These are phyloP conservation scores for Scedosporium aurantiacum DNA, from an alignment of 2,329 filamentous ascomycete species.

Conservation along the genomic window DNA sequence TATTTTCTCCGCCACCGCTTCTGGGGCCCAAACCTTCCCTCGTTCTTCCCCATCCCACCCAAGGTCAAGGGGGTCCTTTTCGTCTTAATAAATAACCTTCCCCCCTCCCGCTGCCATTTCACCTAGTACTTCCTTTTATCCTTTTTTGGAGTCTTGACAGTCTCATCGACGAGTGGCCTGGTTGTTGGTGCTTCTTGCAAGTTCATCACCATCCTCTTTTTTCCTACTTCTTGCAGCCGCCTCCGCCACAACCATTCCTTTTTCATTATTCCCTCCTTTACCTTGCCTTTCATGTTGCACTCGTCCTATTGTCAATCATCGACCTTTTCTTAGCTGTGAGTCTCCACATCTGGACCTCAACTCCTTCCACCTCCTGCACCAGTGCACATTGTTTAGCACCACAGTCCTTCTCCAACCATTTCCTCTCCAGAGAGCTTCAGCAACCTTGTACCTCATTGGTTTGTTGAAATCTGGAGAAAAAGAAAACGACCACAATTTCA, in stretches of 20 bases:
- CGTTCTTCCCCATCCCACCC: conserved; percentile 3
- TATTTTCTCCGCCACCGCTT: conserved; percentile 6
- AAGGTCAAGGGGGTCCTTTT: neutral
- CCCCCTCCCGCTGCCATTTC: conserved; percentile 3
- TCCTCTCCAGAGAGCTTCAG: too few species aligned
- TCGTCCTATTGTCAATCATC: too few species aligned
- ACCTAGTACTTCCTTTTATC: conserved; percentile 6
- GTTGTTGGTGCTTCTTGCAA: neutral
- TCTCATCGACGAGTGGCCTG: conserved; percentile 4
- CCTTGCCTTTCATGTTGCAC: too few species aligned
- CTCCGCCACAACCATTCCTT: neutral
- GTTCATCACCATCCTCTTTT: neutral
- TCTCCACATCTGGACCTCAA: too few species aligned
- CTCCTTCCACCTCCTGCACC: too few species aligned
- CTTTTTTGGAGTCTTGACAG: conserved; percentile 5
- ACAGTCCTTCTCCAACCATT: too few species aligned
- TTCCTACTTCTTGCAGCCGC: neutral
- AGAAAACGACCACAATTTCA: too few species aligned
- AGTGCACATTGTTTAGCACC: too few species aligned
- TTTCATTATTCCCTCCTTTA: neutral
- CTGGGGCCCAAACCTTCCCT: conserved; percentile 1
- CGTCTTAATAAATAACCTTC: conserved; percentile 7
- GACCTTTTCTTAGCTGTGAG: too few species aligned
- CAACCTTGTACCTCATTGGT: too few species aligned
- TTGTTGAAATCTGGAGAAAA: too few species aligned